Percentiles rank a stretch among this genome's conserved stretches.
These are phyloP conservation scores for Mucor sp. DNA, from an alignment of 371 early-diverging fungal species.

Conservation along the genomic window DNA sequence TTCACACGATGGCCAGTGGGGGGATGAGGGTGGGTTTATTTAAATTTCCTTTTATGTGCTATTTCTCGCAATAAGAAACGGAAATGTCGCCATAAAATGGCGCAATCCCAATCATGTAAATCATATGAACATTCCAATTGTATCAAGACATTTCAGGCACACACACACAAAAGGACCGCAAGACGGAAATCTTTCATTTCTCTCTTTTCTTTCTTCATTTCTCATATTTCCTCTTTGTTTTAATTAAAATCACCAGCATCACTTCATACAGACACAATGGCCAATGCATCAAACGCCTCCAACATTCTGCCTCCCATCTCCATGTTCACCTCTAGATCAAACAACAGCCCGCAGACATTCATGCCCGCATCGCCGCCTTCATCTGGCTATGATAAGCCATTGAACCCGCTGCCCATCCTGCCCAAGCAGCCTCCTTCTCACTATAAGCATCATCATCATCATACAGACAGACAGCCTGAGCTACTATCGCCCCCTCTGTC, in stretches of 20 bases:
- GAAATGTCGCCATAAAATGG: constrained; percentile 34
- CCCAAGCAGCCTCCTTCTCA: constrained; percentile 14
- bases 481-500: constrained; percentile 2
- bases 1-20: constrained; percentile 1
- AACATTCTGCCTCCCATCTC: constrained; percentile 21
- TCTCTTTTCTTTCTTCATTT: neutral
- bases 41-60: constrained; percentile 12
- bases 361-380: constrained; percentile 25
- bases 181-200: neutral
- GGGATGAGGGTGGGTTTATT: neutral
- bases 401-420: constrained; percentile 14
- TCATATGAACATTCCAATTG: neutral
- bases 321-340: constrained; percentile 15
- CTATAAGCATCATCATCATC: neutral
- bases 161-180: constrained; percentile 3
- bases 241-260: neutral
- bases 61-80: constrained; percentile 24
- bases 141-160: constrained; percentile 6
- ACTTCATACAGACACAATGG: neutral
- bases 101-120: constrained; percentile 19
- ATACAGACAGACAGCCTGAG: constrained; percentile 3
- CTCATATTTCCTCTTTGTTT: neutral
- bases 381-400: constrained; percentile 9
- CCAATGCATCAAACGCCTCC: neutral
- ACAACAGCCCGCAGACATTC: neutral